Conservation (phyloP, 1,284 basidiomycete species). For the Abortiporus biennis region DNA sequence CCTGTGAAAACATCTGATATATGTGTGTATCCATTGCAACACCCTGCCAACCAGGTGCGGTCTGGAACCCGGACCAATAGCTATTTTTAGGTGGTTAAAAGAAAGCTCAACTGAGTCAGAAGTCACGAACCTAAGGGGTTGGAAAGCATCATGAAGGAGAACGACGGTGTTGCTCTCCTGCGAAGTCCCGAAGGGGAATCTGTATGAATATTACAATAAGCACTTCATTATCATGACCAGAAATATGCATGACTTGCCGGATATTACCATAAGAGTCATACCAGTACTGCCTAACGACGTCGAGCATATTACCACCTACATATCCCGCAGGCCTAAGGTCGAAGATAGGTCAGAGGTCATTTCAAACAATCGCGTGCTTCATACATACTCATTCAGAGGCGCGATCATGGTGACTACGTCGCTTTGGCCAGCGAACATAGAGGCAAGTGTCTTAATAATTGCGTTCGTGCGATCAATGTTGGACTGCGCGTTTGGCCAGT, state of each 20-base stretch:
- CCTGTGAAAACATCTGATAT: conserved; percentile 74
- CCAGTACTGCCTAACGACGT: conserved; percentile 66
- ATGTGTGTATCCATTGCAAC: conserved; percentile 83
- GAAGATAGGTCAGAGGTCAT: conserved; percentile 6
- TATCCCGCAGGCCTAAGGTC: conserved; percentile 76
- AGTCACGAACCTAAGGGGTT: conserved; percentile 41
- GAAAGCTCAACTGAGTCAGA: neutral
- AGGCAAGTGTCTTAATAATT: conserved; percentile 60
- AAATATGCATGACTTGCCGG: conserved; percentile 45
- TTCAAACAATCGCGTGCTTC: neutral
- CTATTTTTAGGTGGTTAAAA: conserved; percentile 24
- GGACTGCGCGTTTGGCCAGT: conserved; percentile 65
- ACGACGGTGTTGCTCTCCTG: conserved; percentile 58
- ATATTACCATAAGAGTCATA: conserved; percentile 70
- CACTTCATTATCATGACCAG: neutral
- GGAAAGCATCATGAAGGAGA: conserved; percentile 85
- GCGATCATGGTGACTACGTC: conserved; percentile 69
- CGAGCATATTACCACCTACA: conserved; percentile 46
- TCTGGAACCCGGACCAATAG: conserved; percentile 72
- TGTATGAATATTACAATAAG: conserved; percentile 22
- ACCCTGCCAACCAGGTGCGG: conserved; percentile 46
- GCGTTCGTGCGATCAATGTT: conserved; percentile 69
- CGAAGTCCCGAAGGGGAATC: conserved; percentile 54
- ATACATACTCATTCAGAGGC: conserved; percentile 68
- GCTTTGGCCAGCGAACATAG: conserved; percentile 49